Conservation (phyloP, 2,329 filamentous ascomycete species). For the Exutisphaerella laricina region DNA sequence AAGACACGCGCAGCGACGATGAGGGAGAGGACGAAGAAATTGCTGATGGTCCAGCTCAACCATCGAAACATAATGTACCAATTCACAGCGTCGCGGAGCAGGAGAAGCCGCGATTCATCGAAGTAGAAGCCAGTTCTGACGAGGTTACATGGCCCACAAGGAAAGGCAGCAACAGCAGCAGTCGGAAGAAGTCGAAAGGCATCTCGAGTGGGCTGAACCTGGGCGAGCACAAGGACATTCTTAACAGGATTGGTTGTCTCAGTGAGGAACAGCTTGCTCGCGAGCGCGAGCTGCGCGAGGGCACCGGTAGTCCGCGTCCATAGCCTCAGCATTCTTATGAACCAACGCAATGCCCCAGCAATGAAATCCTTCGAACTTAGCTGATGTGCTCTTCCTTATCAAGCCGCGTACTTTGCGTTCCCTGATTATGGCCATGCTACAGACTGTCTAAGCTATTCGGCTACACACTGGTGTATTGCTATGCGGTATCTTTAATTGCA, state of each 20-base stretch:
- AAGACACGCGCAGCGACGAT: slow-evolving; percentile 83
- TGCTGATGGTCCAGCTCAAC: slow-evolving; percentile 23
- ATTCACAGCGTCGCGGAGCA: slow-evolving; percentile 7
- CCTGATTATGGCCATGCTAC: too few relatives aligned
- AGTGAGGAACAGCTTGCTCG: slow-evolving; percentile 33
- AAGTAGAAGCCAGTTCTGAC: slow-evolving; percentile 72
- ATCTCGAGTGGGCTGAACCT: slow-evolving; percentile 45
- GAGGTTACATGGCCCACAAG: slow-evolving; percentile 40
- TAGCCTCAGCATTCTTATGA: too few relatives aligned
- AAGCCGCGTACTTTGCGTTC: too few relatives aligned
- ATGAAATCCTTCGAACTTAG: too few relatives aligned
- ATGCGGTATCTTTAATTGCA: slow-evolving; percentile 15
- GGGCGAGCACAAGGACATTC: slow-evolving; percentile 73
- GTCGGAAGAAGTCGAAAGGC: slow-evolving; percentile 49
- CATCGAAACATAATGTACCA: slow-evolving; percentile 14
- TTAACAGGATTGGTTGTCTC: slow-evolving; percentile 71
- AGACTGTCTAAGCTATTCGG: too few relatives aligned
- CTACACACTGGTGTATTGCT: too few relatives aligned
- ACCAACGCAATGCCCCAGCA: slow-evolving; percentile 7
- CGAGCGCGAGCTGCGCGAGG: slow-evolving; percentile 29
- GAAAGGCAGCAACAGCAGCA: slow-evolving; percentile 28
- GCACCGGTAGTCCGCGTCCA: slow-evolving; percentile 23
- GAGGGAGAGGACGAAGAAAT: slow-evolving; percentile 63
- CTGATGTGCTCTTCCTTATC: too few relatives aligned
- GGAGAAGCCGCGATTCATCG: slow-evolving; percentile 37